Base-by-base conservation (phyloP, 805 yeast species). In the Wickerhamiella allomyrinae region DNA sequence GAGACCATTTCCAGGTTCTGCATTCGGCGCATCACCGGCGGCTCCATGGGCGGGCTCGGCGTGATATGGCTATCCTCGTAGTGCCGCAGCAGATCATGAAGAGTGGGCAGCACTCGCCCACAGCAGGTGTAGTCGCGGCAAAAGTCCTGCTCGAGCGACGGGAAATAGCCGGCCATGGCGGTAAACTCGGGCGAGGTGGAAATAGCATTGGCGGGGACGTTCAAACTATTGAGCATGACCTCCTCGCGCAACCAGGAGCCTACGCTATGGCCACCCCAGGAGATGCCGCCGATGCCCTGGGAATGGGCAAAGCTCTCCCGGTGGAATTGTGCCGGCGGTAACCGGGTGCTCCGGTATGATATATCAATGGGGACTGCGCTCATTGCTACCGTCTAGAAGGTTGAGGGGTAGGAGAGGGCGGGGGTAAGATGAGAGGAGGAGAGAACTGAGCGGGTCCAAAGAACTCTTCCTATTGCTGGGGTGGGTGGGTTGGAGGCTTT, bases 201-300 rank as follows among this genome's bases (percentile, higher is more conserved):
- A 3, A 40, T 13, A 48, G 58, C 46, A 36, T 57, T 45, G 46
- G 62, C 58, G 47, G 54, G 39, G 20, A 38, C 36, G 20, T 51
- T 45, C 42, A 44, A 38, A 31, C 52, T 50, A 43, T 56, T 53
- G 44, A 56, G 49, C 53, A 59, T 49, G 38, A 57, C 60, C 60
- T 89, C 98, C 59, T 89, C 97, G 57, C 86, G 81, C 20, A 89
- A 67, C 98, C 98, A 89, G 13, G 91, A 78, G 11, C 96, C 96
- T 23, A 89, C 86, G 21, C 94, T 80, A 44, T 87, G 76, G 2
- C 94, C 86, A 19, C 97, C 97, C 95, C 96, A 89, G 7, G 94
- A 79, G 25, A 89, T 82, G 37, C 97, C 98, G 35, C 97, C 97
- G 79, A 91, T 83, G 9, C 97, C 97, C 58, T 85, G 95, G 2